phyloP scores from a whole-genome alignment of 345 rosid species.

The Geranium brycei region DNA sequence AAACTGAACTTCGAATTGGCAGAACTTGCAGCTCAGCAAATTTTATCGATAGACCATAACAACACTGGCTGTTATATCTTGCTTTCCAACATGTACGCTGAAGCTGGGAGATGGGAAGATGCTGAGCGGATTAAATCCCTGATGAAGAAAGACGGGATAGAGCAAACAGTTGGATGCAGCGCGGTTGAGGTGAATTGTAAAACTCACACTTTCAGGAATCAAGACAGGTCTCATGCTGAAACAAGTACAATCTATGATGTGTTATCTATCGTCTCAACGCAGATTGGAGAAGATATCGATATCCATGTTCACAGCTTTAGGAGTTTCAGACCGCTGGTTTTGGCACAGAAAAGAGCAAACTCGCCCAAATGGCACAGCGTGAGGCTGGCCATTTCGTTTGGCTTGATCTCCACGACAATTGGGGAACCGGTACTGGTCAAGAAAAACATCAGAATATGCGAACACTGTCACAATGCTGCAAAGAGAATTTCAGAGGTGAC shows the following conservation, averaged over 20 bases:
- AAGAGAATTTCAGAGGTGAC: conserved; percentile 35
- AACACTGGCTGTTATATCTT: conserved; percentile 67
- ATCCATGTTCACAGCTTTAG: not conserved
- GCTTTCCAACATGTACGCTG: conserved; percentile 62
- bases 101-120: conserved; percentile 67
- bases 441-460: conserved; percentile 57
- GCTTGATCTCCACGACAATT: not conserved
- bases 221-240: conserved; percentile 29
- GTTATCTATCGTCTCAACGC: conserved; percentile 28
- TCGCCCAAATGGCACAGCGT: not conserved
- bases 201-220: conserved; percentile 34
- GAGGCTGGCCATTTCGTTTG: not conserved
- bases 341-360: not conserved
- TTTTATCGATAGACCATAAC: conserved; percentile 15
- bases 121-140: conserved; percentile 33
- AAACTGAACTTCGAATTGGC: not conserved
- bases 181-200: conserved; percentile 24
- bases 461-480: conserved; percentile 42
- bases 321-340: not conserved
- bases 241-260: conserved; percentile 31
- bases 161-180: conserved; percentile 16
- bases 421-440: conserved; percentile 19
- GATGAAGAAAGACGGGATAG: conserved; percentile 25
- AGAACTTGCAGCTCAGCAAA: not conserved
- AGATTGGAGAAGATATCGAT: conserved; percentile 21